Conservation (phyloP, 2,329 filamentous ascomycete genomes). For the Cryoendolithus antarcticus region DNA sequence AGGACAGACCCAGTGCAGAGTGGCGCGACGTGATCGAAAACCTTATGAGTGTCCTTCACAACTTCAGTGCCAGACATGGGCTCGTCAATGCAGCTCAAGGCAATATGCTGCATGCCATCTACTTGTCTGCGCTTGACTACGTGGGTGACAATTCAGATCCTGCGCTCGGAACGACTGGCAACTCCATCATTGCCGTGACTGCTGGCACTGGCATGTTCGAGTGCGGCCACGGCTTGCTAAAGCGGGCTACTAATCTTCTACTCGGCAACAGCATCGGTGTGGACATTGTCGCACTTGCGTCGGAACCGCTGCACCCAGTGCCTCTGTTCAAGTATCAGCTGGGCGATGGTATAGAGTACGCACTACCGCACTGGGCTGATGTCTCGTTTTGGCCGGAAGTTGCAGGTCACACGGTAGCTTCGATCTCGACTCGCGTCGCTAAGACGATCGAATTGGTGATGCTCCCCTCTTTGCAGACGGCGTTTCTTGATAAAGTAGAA, state of each 20-base stretch:
- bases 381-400: conserved; percentile 69
- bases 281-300: conserved; percentile 84
- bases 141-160: conserved; percentile 86
- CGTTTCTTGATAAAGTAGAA: too few species aligned
- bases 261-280: conserved; percentile 93
- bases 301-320: conserved; percentile 88
- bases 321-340: conserved; percentile 73
- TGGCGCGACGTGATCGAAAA: conserved; percentile 91
- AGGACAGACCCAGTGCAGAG: conserved; percentile 83
- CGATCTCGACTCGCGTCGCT: too few species aligned
- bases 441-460: too few species aligned
- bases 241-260: conserved; percentile 81
- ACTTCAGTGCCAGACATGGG: conserved; percentile 50
- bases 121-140: conserved; percentile 77
- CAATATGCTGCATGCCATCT: conserved; percentile 91
- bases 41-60: conserved; percentile 53
- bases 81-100: conserved; percentile 48
- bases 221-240: conserved; percentile 80
- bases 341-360: conserved; percentile 65
- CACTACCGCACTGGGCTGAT: conserved; percentile 92
- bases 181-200: conserved; percentile 84
- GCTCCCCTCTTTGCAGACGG: too few species aligned
- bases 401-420: too few species aligned
- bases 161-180: conserved; percentile 81
- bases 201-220: conserved; percentile 92